phyloP scores from a whole-genome alignment of 2,329 filamentous ascomycete species.

The Penicillium sp. region DNA sequence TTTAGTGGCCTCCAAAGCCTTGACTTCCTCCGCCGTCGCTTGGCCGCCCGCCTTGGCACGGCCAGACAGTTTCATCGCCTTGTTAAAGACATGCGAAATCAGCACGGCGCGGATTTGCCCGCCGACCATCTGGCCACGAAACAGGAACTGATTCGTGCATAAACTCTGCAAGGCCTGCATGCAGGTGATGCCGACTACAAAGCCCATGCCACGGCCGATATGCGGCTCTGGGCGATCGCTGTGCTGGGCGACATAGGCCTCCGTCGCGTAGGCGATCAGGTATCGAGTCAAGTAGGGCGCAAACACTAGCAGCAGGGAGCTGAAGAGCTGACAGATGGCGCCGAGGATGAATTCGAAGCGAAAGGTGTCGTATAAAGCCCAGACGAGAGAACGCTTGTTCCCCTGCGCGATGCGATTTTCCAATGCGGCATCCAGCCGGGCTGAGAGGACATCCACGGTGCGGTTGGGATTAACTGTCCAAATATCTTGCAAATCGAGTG shows the following conservation, averaged over 20 bases:
- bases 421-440: constrained; percentile 68
- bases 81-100: constrained; percentile 87
- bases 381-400: constrained; percentile 71
- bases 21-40: constrained; percentile 53
- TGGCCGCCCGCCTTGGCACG: constrained; percentile 81
- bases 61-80: constrained; percentile 85
- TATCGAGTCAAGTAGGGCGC: constrained; percentile 84
- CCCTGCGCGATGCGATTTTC: constrained; percentile 66
- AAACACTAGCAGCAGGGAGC: constrained; percentile 74
- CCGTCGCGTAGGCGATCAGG: constrained; percentile 79
- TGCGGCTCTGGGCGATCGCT: constrained; percentile 58
- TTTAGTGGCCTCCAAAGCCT: constrained; percentile 44
- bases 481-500: constrained; percentile 80
- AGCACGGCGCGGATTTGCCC: constrained; percentile 79
- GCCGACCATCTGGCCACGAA: constrained; percentile 86
- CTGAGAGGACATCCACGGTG: constrained; percentile 68
- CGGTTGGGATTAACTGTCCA: constrained; percentile 85
- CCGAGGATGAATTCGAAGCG: constrained; percentile 82
- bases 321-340: constrained; percentile 71
- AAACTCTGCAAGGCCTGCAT: constrained; percentile 86
- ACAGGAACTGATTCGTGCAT: constrained; percentile 87
- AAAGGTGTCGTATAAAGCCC: constrained; percentile 85
- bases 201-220: constrained; percentile 74
- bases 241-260: constrained; percentile 70
- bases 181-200: constrained; percentile 78